Evolutionary conservation across 2,329 filamentous ascomycete species (phyloP).

Genomic region (Diaporthe aspalathi): DNA sequence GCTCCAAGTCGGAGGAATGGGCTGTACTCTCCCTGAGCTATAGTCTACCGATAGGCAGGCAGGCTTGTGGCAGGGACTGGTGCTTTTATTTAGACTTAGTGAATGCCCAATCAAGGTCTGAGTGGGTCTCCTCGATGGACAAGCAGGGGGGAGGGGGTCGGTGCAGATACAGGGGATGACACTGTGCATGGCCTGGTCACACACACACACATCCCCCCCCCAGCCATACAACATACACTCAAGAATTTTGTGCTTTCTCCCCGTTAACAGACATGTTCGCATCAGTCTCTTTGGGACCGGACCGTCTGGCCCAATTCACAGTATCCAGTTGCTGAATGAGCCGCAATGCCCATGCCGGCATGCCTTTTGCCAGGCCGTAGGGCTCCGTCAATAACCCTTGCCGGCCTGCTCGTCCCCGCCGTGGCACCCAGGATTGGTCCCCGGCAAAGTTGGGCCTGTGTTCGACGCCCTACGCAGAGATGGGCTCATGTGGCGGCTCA

Average conservation of each 20-base stretch:
- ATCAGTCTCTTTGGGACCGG: background rate
- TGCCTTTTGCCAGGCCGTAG: constrained; percentile 35
- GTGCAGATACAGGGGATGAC: background rate
- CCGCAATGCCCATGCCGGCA: constrained; percentile 36
- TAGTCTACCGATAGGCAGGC: constrained; percentile 24
- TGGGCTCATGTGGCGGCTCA: constrained; percentile 41
- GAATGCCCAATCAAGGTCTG: constrained; percentile 26
- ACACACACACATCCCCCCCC: background rate
- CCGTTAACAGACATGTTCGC: constrained; percentile 19
- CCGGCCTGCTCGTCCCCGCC: constrained; percentile 31
- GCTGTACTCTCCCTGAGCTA: constrained; percentile 15
- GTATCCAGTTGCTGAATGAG: constrained; percentile 23
- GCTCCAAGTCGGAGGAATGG: constrained; percentile 16
- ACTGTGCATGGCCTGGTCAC: background rate
- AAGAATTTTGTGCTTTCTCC: constrained; percentile 2
- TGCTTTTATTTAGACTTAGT: background rate
- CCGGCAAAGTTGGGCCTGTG: constrained; percentile 8
- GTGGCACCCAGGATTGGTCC: constrained; percentile 19
- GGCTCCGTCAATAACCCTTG: constrained; percentile 19
- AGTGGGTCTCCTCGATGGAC: background rate
- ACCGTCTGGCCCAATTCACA: constrained; percentile 3
- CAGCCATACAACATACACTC: background rate
- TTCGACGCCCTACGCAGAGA: constrained; percentile 18
- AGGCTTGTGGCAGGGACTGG: background rate
- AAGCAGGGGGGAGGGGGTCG: background rate